Evolutionary conservation across 371 early-diverging fungal species (phyloP), one percentile per base, ranked within the genome.

Genomic region (Catenaria anguillulae): DNA sequence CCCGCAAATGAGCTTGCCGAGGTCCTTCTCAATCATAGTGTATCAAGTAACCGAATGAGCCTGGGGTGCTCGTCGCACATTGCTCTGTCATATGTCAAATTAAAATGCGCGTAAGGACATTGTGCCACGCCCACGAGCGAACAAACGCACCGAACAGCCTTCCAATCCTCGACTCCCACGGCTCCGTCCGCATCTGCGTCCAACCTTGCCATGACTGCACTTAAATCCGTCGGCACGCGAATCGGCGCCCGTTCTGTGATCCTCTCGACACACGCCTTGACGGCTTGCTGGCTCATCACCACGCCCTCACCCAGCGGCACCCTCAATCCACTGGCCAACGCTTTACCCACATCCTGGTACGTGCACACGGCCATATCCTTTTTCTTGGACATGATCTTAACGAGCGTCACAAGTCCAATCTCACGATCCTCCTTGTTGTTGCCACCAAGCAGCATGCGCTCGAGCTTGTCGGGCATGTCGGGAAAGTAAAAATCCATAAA

Each of bases 401-500:
- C 19, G 2, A 50, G 31, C 31, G 52, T 50, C 29, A 31, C 6
- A 31, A 50, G 52, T 31, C 29, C 13, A 6, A 50, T 50, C 17
- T 50, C 52, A 31, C 52, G 52, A 6, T 50, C 52, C 52, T 50
- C 52, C 21, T 50, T 26, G 3, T 24, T 15, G 8, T 26, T 50
- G 15, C 56, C 58, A 17, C 40, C 58, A n/a, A 35, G 33, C 29
- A 58, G 36, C 40, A 24, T 6, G 17, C 36, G n/a, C 36, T 33
- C 37, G 21, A 58, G 31, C 36, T 58, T 58, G 15, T 58, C 58
- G 40, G 58, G 26, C 40, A 58, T n/a, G 31, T 58, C 40, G 19
- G 58, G 58, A 13, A 58, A 58, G 31, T 58, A 58, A 19, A 31
- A 40, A 1, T 8, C 36, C 13, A 58, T 15, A 58, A 58, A 58